Base-by-base conservation (phyloP, 768 basidiomycete genomes). In the Calocybe cyanea region DNA sequence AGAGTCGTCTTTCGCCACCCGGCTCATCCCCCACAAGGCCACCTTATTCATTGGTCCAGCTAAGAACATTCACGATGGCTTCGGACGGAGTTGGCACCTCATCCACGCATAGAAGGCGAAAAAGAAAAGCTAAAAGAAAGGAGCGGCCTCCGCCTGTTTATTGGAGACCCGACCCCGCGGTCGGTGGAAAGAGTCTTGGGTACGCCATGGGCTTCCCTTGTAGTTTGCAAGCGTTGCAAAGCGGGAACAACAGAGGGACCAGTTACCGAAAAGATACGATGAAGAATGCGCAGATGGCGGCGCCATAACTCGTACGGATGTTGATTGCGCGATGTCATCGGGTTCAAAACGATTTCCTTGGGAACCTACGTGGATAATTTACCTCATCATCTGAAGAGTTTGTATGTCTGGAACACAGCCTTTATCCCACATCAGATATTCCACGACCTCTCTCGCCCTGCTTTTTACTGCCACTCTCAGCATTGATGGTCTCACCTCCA, bases 391-490 rank as follows among this genome's bases (percentile, higher is more conserved):
- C 39, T 46, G 61, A 30, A 85, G 60, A 0, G 87, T 87, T 57
- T 79, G 74, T 63, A 88, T 77, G 58, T 88, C 83, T 0, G 87
- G 87, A 28, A 87, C 65, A 53, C 81, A 80, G 8, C 80, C 80
- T 63, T 87, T 87, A 61, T 87, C 86, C 37, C 64, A 62, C 45
- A 74, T 76, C 21, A 92, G 65, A 56, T 87, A 92, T 41, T 85
- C 70, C 41, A 80, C 76, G 31, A 92, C 85, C 48, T 87, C 82
- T 43, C 71, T 69, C 6, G 88, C 87, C 41, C 78, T 71, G 46
- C 68, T 71, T 54, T 73, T 76, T 10, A 89, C 78, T 1, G 90
- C 91, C 5, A 64, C 61, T 55, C 70, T 81, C 40, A 92, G 60
- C 84, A 91, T 81, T 23, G 67, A 72, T 5, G 67, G 60, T 33